Percentiles rank a stretch among this genome's conserved stretches.
Conservation (phyloP, 768 basidiomycete genomes). For the Cystofilobasidium macerans region DNA sequence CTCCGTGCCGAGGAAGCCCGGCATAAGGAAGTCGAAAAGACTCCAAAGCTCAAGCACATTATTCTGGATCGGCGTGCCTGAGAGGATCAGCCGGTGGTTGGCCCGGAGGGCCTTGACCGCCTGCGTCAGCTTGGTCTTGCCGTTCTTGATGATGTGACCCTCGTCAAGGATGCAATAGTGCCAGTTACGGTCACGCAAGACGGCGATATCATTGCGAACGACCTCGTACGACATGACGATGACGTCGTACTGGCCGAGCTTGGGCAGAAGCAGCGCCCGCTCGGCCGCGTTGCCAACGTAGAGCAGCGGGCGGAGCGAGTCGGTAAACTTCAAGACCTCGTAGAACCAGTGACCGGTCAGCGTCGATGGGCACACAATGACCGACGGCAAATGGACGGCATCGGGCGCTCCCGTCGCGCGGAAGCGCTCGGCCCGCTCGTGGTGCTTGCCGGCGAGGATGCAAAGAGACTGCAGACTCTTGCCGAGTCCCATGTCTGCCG, state of each 20-base stretch:
- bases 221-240: slow-evolving; percentile 97
- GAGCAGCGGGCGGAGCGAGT: slow-evolving; percentile 68
- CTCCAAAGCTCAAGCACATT: slow-evolving; percentile 98
- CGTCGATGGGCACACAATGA: slow-evolving; percentile 93
- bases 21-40: slow-evolving; percentile 98
- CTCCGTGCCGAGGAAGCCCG: slow-evolving; percentile 95
- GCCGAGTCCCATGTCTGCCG: slow-evolving; percentile 99
- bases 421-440: slow-evolving; percentile 63
- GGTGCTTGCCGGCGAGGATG: slow-evolving; percentile 85
- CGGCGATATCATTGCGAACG: slow-evolving; percentile 81
- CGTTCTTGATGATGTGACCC: slow-evolving; percentile 97
- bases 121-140: slow-evolving; percentile 93
- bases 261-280: slow-evolving; percentile 55
- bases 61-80: slow-evolving; percentile 97
- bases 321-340: slow-evolving; percentile 85
- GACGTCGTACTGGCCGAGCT: slow-evolving; percentile 64
- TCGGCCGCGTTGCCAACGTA: slow-evolving; percentile 83
- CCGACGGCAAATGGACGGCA: slow-evolving; percentile 73
- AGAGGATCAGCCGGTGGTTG: slow-evolving; percentile 85
- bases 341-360: slow-evolving; percentile 99
- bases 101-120: slow-evolving; percentile 84
- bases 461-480: slow-evolving; percentile 97
- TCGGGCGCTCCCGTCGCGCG: slow-evolving; percentile 59
- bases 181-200: slow-evolving; percentile 65
- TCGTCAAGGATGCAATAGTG: slow-evolving; percentile 95